Conservation (phyloP, 2,329 filamentous ascomycete genomes). For the Phialophora expanda region DNA sequence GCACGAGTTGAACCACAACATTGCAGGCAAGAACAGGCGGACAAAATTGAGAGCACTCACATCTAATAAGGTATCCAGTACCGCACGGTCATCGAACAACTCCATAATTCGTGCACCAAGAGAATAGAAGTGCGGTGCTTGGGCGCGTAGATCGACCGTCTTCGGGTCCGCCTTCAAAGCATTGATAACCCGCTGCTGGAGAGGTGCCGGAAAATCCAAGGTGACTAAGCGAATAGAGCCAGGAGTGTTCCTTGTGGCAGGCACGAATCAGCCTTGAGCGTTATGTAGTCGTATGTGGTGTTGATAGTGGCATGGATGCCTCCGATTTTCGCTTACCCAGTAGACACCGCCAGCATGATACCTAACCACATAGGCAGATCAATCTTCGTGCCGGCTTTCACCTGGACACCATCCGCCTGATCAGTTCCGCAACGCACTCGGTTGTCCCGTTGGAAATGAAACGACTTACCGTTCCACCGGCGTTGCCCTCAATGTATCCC, state of each 20-base stretch:
- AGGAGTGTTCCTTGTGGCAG: conserved; percentile 28
- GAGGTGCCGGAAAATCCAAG: conserved; percentile 78
- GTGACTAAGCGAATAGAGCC: conserved; percentile 66
- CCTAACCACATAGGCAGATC: conserved; percentile 91
- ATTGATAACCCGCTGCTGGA: conserved; percentile 80
- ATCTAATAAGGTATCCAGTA: conserved; percentile 70
- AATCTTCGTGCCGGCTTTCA: conserved; percentile 80
- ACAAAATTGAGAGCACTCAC: conserved; percentile 39
- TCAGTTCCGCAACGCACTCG: conserved; percentile 1
- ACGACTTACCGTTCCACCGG: conserved; percentile 60
- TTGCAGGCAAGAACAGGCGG: neutral
- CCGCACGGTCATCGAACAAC: conserved; percentile 86
- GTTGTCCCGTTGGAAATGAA: neutral
- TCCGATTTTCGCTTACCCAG: conserved; percentile 48
- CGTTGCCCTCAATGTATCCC: conserved; percentile 86
- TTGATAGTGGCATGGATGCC: neutral
- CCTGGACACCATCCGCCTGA: conserved; percentile 48
- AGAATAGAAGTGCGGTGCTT: conserved; percentile 86
- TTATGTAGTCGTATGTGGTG: neutral
- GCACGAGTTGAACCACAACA: neutral
- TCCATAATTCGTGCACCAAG: conserved; percentile 86
- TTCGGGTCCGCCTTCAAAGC: conserved; percentile 89
- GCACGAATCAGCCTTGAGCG: neutral
- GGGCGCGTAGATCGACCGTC: conserved; percentile 79
- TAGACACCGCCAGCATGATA: conserved; percentile 80